Evolutionary conservation across 2,329 filamentous ascomycete species (phyloP).

Genomic region (Coleophoma eucalyptorum): DNA sequence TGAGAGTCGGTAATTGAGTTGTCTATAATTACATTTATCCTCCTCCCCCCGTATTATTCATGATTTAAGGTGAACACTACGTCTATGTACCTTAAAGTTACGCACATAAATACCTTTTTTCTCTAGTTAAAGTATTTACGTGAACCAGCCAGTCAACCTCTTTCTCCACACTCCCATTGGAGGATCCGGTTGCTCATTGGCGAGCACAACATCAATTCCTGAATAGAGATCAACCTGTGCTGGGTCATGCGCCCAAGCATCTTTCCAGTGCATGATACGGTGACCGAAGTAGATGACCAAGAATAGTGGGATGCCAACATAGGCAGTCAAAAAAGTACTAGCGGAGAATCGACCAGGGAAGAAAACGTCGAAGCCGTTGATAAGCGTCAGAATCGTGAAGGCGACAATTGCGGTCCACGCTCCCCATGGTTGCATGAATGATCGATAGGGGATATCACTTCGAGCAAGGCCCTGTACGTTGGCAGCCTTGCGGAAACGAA

Average conservation of each 20-base stretch:
- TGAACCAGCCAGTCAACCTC: constrained; percentile 1
- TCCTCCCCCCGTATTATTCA: too few relatives aligned
- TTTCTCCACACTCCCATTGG: not conserved
- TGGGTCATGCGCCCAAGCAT: constrained; percentile 47
- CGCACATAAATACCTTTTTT: not conserved
- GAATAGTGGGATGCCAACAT: constrained; percentile 64
- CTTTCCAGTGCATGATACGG: constrained; percentile 37
- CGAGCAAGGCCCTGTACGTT: constrained; percentile 35
- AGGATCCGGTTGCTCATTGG: constrained; percentile 14
- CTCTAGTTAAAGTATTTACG: not conserved
- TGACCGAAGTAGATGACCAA: constrained; percentile 50
- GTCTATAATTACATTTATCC: too few relatives aligned
- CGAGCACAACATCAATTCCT: constrained; percentile 35
- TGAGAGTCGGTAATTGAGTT: too few relatives aligned
- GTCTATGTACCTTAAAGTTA: not conserved
- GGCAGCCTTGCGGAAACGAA: constrained; percentile 52
- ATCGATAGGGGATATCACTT: constrained; percentile 44
- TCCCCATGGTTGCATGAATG: constrained; percentile 52
- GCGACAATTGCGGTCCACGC: constrained; percentile 44
- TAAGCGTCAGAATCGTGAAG: constrained; percentile 48
- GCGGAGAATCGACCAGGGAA: constrained; percentile 53
- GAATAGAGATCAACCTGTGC: constrained; percentile 49
- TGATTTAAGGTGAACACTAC: too few relatives aligned
- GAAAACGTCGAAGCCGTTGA: constrained; percentile 65
- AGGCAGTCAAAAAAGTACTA: constrained; percentile 55